A percentile compares a stretch with the other conserved stretches of the same genome.
Evolutionary conservation across 225 moss, liverwort and hornwort species (phyloP).

Genomic region (Pleurozium schreberi): DNA sequence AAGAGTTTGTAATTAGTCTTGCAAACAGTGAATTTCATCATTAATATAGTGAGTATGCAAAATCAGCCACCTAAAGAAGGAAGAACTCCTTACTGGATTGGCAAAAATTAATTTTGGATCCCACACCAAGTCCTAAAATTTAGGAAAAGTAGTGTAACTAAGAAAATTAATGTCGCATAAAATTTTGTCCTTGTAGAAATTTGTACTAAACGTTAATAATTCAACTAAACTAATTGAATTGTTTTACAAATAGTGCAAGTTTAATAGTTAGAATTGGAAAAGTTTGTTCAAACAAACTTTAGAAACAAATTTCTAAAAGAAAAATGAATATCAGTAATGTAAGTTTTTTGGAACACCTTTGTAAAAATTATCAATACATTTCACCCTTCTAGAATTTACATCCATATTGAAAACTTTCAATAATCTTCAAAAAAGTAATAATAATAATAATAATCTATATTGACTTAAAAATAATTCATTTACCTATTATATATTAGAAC

Average conservation of each 20-base stretch:
- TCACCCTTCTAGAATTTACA: background rate
- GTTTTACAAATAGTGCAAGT: background rate
- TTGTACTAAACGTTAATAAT: background rate
- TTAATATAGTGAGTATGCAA: too few species aligned
- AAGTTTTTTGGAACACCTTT: accelerated
- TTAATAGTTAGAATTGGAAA: background rate
- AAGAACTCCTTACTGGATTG: too few species aligned
- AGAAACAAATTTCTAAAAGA: background rate
- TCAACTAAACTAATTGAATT: background rate
- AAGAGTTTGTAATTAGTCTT: background rate
- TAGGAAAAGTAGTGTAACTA: background rate
- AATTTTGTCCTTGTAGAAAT: background rate
- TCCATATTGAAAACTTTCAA: background rate
- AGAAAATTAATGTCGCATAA: background rate
- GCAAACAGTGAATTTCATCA: too few species aligned
- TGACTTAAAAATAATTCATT: background rate
- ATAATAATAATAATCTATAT: background rate
- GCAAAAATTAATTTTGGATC: background rate
- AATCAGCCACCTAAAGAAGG: too few species aligned
- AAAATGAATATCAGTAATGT: background rate
- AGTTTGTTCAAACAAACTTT: background rate
- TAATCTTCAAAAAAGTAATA: background rate
- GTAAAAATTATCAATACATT: background rate
- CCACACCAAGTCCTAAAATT: background rate
- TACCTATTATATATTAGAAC: too few species aligned